phyloP scores from a whole-genome alignment of 2,329 filamentous ascomycete species.

The Aspergillus hortae region DNA sequence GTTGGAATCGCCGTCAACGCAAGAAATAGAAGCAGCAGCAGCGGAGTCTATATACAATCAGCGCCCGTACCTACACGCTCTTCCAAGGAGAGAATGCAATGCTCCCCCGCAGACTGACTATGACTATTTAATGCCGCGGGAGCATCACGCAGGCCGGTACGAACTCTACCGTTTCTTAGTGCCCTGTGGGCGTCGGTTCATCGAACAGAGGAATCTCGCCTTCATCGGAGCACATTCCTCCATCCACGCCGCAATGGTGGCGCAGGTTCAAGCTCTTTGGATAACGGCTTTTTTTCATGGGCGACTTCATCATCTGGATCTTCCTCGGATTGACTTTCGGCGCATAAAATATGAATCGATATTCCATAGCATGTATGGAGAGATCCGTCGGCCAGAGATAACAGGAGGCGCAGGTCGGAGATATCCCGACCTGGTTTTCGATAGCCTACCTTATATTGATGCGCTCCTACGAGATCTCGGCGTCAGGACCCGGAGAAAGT shows the following conservation, averaged over 20 bases:
- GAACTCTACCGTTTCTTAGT: slow-evolving; percentile 41
- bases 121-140: too few species aligned
- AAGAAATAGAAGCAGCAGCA: slow-evolving; percentile 39
- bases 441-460: slow-evolving; percentile 72
- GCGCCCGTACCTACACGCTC: neutral
- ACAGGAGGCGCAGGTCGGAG: slow-evolving; percentile 53
- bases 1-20: slow-evolving; percentile 47
- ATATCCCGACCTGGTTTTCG: slow-evolving; percentile 68
- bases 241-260: slow-evolving; percentile 43
- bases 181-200: slow-evolving; percentile 29
- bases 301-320: slow-evolving; percentile 27
- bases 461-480: slow-evolving; percentile 64
- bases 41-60: neutral
- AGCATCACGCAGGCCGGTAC: too few species aligned
- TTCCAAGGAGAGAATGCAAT: neutral
- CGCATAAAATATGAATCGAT: neutral
- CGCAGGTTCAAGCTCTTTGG: slow-evolving; percentile 57
- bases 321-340: slow-evolving; percentile 6
- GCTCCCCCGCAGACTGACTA: neutral
- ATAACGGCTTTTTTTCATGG: slow-evolving; percentile 61
- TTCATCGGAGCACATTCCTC: slow-evolving; percentile 49
- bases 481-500: slow-evolving; percentile 45
- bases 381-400: neutral
- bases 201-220: slow-evolving; percentile 43
- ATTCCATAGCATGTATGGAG: neutral